Percentiles rank a stretch among this genome's conserved stretches.
These are phyloP conservation scores for Coniochaeta ligniaria DNA, from an alignment of 2,329 filamentous ascomycete species.

Conservation along the genomic window DNA sequence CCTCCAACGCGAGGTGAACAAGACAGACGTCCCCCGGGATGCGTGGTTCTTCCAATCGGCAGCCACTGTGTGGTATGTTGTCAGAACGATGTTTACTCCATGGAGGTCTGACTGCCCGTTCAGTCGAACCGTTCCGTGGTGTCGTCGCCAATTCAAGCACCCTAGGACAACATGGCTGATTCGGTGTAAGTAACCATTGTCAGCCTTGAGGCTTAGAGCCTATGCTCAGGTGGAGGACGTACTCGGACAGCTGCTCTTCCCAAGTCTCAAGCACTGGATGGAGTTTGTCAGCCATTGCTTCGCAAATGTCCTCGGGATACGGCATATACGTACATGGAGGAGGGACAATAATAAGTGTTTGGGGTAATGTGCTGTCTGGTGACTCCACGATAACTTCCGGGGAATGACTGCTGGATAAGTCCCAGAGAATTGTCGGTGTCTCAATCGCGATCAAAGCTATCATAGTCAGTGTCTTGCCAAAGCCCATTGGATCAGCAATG, in stretches of 20 bases:
- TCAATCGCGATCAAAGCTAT: constrained; percentile 30
- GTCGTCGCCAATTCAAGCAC: constrained; percentile 15
- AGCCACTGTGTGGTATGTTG: constrained; percentile 33
- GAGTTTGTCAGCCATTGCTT: background rate
- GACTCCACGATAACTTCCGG: background rate
- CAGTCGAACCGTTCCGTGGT: constrained; percentile 22
- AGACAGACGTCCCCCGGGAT: constrained; percentile 3
- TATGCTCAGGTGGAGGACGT: too few species aligned
- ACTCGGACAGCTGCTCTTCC: constrained; percentile 26
- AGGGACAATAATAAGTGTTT: constrained; percentile 28
- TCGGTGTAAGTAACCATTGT: background rate
- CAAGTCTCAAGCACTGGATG: constrained; percentile 28
- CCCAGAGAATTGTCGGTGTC: background rate
- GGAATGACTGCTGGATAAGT: background rate
- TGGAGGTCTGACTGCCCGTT: constrained; percentile 9
- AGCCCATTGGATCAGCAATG: constrained; percentile 38
- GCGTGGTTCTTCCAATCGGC: constrained; percentile 21
- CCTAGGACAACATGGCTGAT: constrained; percentile 19
- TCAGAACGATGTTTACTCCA: constrained; percentile 22
- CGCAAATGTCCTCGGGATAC: too few species aligned
- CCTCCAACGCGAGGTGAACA: constrained; percentile 29
- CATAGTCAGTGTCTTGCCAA: constrained; percentile 38
- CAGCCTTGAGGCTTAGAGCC: too few species aligned
- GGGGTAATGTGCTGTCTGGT: constrained; percentile 5
- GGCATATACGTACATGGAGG: constrained; percentile 20